These are phyloP conservation scores for Sicyos baderoa DNA, from an alignment of 306 rosid species.

Conservation along the genomic window DNA sequence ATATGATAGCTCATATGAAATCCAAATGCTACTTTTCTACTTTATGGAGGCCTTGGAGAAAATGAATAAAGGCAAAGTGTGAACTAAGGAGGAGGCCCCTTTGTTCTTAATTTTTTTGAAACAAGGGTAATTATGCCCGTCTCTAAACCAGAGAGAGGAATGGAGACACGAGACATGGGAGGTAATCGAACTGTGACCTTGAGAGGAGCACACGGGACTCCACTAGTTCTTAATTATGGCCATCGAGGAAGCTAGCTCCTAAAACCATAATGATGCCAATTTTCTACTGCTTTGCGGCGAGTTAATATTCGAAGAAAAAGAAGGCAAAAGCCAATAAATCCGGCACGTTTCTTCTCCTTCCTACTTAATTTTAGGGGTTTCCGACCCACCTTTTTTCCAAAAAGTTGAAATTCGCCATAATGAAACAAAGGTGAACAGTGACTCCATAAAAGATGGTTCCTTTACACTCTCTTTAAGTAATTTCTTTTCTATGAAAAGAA, in stretches of 20 bases:
- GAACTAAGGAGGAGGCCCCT: not conserved
- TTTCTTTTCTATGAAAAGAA: not conserved
- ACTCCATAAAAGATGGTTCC: not conserved
- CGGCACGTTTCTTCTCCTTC: slow-evolving; percentile 19
- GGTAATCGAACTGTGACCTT: no score
- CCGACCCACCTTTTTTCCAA: not conserved
- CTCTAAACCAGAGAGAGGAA: no score
- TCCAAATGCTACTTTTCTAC: not conserved
- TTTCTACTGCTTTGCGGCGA: slow-evolving; percentile 14
- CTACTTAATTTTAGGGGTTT: slow-evolving; percentile 13
- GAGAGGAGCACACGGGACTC: no score
- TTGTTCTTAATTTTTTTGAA: not conserved
- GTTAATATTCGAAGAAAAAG: not conserved
- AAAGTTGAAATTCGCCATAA: not conserved
- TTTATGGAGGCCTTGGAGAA: not conserved
- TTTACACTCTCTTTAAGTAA: slow-evolving; percentile 9
- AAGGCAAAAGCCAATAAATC: slow-evolving; percentile 14
- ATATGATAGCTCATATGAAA: not conserved
- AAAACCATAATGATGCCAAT: not conserved
- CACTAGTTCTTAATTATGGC: not conserved
- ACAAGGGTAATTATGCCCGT: no score
- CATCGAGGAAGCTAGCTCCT: not conserved
- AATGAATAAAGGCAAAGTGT: not conserved
- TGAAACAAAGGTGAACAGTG: not conserved
- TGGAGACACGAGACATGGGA: no score